phyloP scores from a whole-genome alignment of 2,329 filamentous ascomycete genomes.

The Pseudomassariella vexata region DNA sequence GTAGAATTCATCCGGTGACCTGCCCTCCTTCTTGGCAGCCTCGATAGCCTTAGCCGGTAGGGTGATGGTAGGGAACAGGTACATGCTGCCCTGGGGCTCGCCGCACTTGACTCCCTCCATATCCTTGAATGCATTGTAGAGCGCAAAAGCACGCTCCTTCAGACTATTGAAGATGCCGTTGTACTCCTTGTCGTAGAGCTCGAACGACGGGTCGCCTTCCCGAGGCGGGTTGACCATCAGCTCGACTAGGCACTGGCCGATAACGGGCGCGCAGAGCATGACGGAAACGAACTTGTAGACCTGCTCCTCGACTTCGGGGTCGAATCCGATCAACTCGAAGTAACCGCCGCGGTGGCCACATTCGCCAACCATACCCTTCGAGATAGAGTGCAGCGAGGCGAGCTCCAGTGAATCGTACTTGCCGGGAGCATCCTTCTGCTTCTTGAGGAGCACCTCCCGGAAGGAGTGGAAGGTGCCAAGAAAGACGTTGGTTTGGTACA shows the following conservation, averaged over 20 bases:
- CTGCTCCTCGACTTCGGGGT: conserved; percentile 77
- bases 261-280: conserved; percentile 89
- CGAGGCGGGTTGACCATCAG: conserved; percentile 95
- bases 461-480: conserved; percentile 91
- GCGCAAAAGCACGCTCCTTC: conserved; percentile 70
- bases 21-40: conserved; percentile 68
- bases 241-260: conserved; percentile 94
- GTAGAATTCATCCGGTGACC: conserved; percentile 87
- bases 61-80: conserved; percentile 92
- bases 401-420: conserved; percentile 84
- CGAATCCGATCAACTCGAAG: conserved; percentile 92
- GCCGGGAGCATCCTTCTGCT: conserved; percentile 70
- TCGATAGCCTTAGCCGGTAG: conserved; percentile 71
- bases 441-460: conserved; percentile 77
- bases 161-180: conserved; percentile 74
- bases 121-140: conserved; percentile 83
- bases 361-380: conserved; percentile 98
- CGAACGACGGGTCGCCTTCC: conserved; percentile 75
- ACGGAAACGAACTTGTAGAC: conserved; percentile 99
- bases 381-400: conserved; percentile 85
- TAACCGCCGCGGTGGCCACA: conserved; percentile 97
- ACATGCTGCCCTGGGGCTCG: conserved; percentile 92
- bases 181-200: conserved; percentile 82
- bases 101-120: conserved; percentile 97
- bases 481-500: conserved; percentile 99